Conservation (phyloP, 345 rosid genomes). For the Noccaea bulbosa region DNA sequence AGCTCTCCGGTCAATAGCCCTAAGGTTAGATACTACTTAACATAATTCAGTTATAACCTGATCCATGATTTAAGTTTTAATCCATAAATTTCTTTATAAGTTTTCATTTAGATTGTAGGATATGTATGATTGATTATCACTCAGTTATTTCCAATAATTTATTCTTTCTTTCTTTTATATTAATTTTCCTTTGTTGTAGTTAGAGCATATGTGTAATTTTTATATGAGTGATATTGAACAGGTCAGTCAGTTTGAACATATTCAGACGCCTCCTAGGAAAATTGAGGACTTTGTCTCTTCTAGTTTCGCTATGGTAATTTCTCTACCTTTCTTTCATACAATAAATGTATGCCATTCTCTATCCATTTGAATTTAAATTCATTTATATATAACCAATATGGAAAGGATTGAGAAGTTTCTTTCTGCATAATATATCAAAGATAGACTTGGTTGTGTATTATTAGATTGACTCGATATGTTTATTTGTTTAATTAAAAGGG, state of each 20-base stretch:
- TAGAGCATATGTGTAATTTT: slow-evolving; percentile 25
- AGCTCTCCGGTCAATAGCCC: slow-evolving; percentile 86
- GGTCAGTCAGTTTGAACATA: slow-evolving; percentile 59
- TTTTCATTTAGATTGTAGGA: slow-evolving; percentile 9
- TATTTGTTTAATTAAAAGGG: slow-evolving; percentile 9
- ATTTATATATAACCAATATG: slow-evolving; percentile 22
- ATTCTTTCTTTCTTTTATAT: background rate
- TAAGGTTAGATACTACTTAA: slow-evolving; percentile 53
- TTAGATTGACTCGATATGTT: slow-evolving; percentile 9
- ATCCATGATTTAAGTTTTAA: background rate
- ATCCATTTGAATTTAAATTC: slow-evolving; percentile 13
- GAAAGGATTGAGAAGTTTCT: slow-evolving; percentile 8
- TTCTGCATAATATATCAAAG: background rate
- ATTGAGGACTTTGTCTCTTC: slow-evolving; percentile 45
- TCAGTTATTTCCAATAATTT: background rate
- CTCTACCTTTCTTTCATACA: slow-evolving; percentile 25
- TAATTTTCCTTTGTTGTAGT: background rate
- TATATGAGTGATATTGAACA: slow-evolving; percentile 38
- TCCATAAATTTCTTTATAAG: background rate
- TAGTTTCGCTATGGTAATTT: slow-evolving; percentile 40
- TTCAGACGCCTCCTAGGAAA: slow-evolving; percentile 51
- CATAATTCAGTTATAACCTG: slow-evolving; percentile 11
- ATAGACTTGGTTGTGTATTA: slow-evolving; percentile 19
- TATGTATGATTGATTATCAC: slow-evolving; percentile 1
- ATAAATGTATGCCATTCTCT: slow-evolving; percentile 6